These are phyloP conservation scores for Auxenochlorella protothecoides DNA, from an alignment of 139 green algal species.

Conservation along the genomic window DNA sequence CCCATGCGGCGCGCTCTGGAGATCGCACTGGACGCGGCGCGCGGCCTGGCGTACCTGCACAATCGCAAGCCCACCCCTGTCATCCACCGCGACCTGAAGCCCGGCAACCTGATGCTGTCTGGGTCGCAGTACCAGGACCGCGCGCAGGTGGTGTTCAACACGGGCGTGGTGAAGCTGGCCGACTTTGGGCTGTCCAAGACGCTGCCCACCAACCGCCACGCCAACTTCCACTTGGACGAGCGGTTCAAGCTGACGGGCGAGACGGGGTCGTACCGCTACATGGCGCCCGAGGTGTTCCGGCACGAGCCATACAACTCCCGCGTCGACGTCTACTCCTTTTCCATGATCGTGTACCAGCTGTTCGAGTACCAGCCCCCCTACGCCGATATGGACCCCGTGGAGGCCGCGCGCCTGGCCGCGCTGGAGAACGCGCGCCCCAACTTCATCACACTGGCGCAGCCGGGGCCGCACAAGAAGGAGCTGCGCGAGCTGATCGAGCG, in stretches of 20 bases:
- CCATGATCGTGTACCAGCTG: conserved; percentile 50
- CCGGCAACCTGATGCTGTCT: conserved; percentile 82
- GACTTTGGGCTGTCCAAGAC: conserved; percentile 87
- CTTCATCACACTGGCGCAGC: conserved; percentile 25
- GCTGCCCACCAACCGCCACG: conserved; percentile 54
- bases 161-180: conserved; percentile 63
- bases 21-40: conserved; percentile 73
- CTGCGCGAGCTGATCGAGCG: conserved; percentile 31
- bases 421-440: conserved; percentile 33
- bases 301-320: conserved; percentile 60
- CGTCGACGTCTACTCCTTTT: conserved; percentile 51
- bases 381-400: conserved; percentile 39
- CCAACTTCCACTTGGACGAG: conserved; percentile 40
- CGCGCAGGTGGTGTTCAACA: conserved; percentile 61
- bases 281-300: conserved; percentile 54
- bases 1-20: conserved; percentile 47
- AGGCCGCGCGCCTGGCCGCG: conserved; percentile 36
- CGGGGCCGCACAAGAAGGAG: conserved; percentile 9
- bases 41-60: conserved; percentile 82
- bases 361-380: conserved; percentile 42
- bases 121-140: conserved; percentile 43
- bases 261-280: conserved; percentile 55
- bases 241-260: conserved; percentile 78
- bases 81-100: conserved; percentile 76
- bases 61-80: conserved; percentile 33